These are phyloP conservation scores for Penicillium sp. DNA, from an alignment of 2,329 filamentous ascomycete genomes.

Conservation along the genomic window DNA sequence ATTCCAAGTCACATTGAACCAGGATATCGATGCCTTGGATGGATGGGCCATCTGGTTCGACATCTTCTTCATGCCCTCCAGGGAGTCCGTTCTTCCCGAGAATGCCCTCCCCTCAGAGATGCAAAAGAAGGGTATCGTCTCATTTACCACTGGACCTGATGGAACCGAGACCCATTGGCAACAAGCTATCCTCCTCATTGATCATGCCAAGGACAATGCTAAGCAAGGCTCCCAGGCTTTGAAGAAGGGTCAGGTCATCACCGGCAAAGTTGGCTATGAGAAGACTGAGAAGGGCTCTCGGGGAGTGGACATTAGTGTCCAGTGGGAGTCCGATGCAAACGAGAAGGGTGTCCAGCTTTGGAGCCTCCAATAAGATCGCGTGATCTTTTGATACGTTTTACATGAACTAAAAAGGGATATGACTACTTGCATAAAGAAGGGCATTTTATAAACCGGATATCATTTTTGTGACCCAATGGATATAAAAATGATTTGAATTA, in stretches of 20 bases:
- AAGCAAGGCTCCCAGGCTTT: conserved; percentile 34
- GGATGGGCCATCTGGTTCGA: conserved; percentile 94
- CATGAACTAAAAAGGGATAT: conserved; percentile 9
- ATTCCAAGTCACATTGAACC: conserved; percentile 62
- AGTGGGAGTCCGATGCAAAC: conserved; percentile 56
- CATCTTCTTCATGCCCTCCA: conserved; percentile 75
- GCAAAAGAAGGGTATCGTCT: conserved; percentile 63
- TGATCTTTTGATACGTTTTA: conserved; percentile 8
- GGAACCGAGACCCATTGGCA: conserved; percentile 85
- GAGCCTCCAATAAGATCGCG: conserved; percentile 37
- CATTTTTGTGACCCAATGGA: not conserved
- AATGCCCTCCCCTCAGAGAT: conserved; percentile 61
- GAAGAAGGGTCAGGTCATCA: conserved; percentile 58
- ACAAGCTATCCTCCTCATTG: conserved; percentile 73
- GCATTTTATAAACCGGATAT: not conserved
- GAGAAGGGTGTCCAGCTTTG: conserved; percentile 45
- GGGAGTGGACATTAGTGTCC: conserved; percentile 62
- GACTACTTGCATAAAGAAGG: conserved; percentile 7
- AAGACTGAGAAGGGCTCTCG: conserved; percentile 69
- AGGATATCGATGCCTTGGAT: conserved; percentile 69
- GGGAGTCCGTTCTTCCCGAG: conserved; percentile 50
- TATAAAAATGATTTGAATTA: not conserved
- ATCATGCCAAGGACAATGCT: conserved; percentile 53
- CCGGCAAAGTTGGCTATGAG: conserved; percentile 68
- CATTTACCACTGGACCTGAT: conserved; percentile 82